A percentile compares a stretch with the other conserved stretches of the same genome.
phyloP scores from a whole-genome alignment of 768 basidiomycete species.

The Suillus clintonianus region DNA sequence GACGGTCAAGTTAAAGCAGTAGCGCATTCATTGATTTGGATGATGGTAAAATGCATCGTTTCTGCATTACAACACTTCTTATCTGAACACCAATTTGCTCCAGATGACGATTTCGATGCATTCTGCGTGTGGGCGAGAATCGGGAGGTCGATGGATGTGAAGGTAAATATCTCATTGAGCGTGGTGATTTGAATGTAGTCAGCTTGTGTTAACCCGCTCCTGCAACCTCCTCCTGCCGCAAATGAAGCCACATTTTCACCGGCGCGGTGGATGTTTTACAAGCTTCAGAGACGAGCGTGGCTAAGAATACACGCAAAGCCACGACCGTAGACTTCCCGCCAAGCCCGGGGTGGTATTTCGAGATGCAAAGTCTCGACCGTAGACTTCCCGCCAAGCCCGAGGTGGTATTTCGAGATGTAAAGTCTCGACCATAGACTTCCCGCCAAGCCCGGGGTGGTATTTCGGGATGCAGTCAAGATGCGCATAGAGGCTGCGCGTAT shows the following conservation, averaged over 20 bases:
- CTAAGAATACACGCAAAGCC: conserved; percentile 28
- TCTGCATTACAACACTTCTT: not conserved
- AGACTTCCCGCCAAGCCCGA: too few relatives aligned
- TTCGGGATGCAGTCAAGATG: too few relatives aligned
- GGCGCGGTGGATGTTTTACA: not conserved
- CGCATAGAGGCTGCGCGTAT: too few relatives aligned
- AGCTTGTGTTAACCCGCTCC: not conserved
- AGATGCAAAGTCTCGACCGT: too few relatives aligned
- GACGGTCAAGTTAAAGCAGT: conserved; percentile 45
- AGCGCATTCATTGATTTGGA: conserved; percentile 68
- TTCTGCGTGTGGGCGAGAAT: conserved; percentile 51
- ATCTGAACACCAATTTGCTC: conserved; percentile 1
- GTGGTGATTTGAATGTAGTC: not conserved
- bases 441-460: too few relatives aligned
- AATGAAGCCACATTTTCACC: conserved; percentile 3
- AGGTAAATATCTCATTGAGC: conserved; percentile 11
- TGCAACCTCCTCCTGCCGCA: conserved; percentile 12
- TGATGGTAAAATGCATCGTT: conserved; percentile 55
- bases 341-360: too few relatives aligned
- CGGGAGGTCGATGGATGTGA: conserved; percentile 40
- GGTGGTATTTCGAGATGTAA: too few relatives aligned
- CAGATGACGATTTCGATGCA: conserved; percentile 82
- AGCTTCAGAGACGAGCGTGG: not conserved
- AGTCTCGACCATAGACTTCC: too few relatives aligned
- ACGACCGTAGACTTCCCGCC: too few relatives aligned